Conservation (phyloP, 768 basidiomycete genomes). For the Artomyces pyxidatus region DNA sequence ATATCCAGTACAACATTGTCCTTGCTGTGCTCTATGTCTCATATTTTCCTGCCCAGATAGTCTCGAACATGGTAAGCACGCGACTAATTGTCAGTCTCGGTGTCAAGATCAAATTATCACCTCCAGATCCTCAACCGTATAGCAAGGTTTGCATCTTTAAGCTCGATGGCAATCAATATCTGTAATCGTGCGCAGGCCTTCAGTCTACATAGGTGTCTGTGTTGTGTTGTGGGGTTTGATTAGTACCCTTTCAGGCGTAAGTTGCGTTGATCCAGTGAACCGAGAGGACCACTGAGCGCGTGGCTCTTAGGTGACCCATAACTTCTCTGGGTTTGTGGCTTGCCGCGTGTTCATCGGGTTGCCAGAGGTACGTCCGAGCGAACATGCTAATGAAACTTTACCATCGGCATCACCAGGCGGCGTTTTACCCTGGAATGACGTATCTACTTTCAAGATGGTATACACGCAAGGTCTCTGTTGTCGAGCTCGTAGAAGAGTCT, state of each 20-base stretch:
- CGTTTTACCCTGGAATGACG: constrained; percentile 54
- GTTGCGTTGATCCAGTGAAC: constrained; percentile 11
- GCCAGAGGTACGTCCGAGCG: constrained; percentile 43
- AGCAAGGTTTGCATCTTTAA: no score
- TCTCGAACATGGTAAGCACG: constrained; percentile 51
- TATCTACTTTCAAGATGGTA: constrained; percentile 33
- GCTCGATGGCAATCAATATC: no score
- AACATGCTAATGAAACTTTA: no score
- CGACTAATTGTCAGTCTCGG: background rate
- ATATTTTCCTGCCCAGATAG: constrained; percentile 57
- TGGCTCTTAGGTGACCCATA: constrained; percentile 49
- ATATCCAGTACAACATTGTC: constrained; percentile 43
- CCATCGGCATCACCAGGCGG: no score
- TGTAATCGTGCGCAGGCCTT: no score
- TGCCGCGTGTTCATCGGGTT: constrained; percentile 57
- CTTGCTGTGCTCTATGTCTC: constrained; percentile 49
- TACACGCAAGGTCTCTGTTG: constrained; percentile 26
- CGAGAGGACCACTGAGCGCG: no score
- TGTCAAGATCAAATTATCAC: background rate
- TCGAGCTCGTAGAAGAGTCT: no score
- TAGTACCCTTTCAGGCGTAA: constrained; percentile 54
- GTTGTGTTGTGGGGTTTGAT: constrained; percentile 57
- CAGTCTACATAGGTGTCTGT: constrained; percentile 51
- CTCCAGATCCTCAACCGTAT: background rate
- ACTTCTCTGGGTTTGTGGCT: constrained; percentile 44